These are phyloP conservation scores for Pochonia chlamydosporia DNA, from an alignment of 2,329 filamentous ascomycete species.

Conservation along the genomic window DNA sequence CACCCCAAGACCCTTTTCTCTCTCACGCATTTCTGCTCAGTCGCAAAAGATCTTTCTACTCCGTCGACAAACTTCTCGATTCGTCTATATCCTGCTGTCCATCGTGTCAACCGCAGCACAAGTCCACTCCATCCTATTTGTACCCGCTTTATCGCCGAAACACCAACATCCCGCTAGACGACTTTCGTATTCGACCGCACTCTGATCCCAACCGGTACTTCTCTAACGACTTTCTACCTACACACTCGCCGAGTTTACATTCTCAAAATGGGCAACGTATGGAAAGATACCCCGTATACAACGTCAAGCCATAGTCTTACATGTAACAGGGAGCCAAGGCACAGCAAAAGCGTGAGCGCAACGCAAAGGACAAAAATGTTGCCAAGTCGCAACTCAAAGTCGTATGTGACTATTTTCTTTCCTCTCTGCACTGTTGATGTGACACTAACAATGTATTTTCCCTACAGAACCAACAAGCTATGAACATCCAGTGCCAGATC, in stretches of 20 bases:
- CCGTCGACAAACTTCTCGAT: too few relatives aligned
- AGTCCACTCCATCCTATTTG: too few relatives aligned
- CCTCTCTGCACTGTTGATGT: neutral
- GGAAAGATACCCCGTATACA: slow-evolving; percentile 9
- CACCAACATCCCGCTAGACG: too few relatives aligned
- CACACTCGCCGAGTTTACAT: too few relatives aligned
- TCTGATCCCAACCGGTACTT: neutral
- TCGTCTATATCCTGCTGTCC: too few relatives aligned
- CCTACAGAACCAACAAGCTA: slow-evolving; percentile 62
- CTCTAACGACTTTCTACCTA: neutral
- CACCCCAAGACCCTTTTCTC: too few relatives aligned
- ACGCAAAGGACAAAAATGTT: slow-evolving; percentile 51
- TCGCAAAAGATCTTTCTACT: too few relatives aligned
- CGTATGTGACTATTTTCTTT: slow-evolving; percentile 36
- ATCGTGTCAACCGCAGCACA: too few relatives aligned
- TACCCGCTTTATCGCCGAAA: too few relatives aligned
- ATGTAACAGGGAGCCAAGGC: slow-evolving; percentile 60
- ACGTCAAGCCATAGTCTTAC: too few relatives aligned
- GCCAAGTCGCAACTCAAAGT: slow-evolving; percentile 65
- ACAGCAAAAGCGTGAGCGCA: slow-evolving; percentile 68
- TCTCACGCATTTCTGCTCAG: too few relatives aligned
- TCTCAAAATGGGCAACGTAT: slow-evolving; percentile 32
- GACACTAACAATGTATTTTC: slow-evolving; percentile 11
- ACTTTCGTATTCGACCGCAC: too few relatives aligned
- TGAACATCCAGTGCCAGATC: slow-evolving; percentile 68